Evolutionary conservation across 805 yeast genomes (phyloP).

Genomic region (Metschnikowia arizonensis): DNA sequence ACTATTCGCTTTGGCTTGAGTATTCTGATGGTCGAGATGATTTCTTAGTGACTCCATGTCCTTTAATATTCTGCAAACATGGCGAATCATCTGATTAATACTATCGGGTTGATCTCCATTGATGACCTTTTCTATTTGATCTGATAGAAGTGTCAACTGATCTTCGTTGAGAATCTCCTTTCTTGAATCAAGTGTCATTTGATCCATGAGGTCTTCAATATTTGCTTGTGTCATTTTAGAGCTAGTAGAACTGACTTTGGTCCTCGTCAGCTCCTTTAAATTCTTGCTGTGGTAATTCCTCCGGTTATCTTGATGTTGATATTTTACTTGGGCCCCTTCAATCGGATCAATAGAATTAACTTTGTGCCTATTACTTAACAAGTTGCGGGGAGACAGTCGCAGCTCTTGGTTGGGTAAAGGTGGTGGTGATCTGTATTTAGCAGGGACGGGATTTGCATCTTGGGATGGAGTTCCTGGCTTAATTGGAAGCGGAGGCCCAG

Average conservation of each 20-base stretch:
- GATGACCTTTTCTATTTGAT: slow-evolving; percentile 16
- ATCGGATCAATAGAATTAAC: neutral
- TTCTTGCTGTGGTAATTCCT: too few relatives aligned
- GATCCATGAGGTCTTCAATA: slow-evolving; percentile 20
- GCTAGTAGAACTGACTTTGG: neutral
- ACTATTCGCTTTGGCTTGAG: slow-evolving; percentile 35
- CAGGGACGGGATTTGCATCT: slow-evolving; percentile 1
- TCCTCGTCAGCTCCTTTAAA: neutral
- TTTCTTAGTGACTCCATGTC: slow-evolving; percentile 28
- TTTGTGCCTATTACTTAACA: neutral
- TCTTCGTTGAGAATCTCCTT: neutral
- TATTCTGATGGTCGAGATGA: slow-evolving; percentile 33
- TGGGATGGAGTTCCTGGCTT: slow-evolving; percentile 28
- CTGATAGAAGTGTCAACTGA: slow-evolving; percentile 12
- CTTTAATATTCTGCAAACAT: slow-evolving; percentile 9
- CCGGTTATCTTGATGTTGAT: neutral
- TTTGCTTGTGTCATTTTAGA: neutral
- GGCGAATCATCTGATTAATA: slow-evolving; percentile 15
- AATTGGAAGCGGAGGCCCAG: slow-evolving; percentile 27
- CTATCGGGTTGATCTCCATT: slow-evolving; percentile 10
- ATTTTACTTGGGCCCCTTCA: neutral
- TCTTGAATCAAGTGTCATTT: slow-evolving; percentile 11
- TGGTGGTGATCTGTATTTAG: slow-evolving; percentile 12
- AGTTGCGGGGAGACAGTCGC: neutral
- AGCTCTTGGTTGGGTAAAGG: slow-evolving; percentile 10